phyloP scores from a whole-genome alignment of 2,329 filamentous ascomycete species.

The Lasiodiplodia citricola region DNA sequence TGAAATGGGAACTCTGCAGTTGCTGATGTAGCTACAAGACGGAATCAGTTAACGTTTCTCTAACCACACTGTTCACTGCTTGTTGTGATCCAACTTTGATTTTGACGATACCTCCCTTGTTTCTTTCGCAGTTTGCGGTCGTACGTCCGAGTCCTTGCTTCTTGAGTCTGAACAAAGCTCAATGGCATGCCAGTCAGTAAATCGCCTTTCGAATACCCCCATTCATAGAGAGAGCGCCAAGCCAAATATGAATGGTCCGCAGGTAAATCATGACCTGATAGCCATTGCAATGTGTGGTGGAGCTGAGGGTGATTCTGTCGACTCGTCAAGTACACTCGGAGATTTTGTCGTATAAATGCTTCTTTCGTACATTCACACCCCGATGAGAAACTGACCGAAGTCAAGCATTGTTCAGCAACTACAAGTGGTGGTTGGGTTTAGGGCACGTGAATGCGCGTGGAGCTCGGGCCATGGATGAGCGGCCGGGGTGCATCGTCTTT shows the following conservation, averaged over 20 bases:
- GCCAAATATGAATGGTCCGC: too few species aligned
- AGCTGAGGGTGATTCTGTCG: too few species aligned
- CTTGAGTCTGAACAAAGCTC: too few species aligned
- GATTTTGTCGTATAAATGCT: background rate
- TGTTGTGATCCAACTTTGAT: background rate
- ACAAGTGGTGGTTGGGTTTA: background rate
- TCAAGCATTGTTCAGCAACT: background rate
- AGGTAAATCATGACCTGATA: too few species aligned
- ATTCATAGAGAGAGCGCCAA: background rate
- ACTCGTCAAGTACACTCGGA: too few species aligned
- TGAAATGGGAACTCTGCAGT: background rate
- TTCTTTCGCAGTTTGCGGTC: too few species aligned
- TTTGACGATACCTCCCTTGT: too few species aligned
- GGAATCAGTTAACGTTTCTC: too few species aligned
- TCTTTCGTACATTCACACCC: background rate
- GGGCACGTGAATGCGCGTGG: constrained; percentile 10
- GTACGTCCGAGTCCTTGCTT: too few species aligned
- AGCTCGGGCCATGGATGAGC: constrained; percentile 1
- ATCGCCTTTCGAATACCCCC: too few species aligned
- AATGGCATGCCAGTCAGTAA: too few species aligned
- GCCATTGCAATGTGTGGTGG: too few species aligned
- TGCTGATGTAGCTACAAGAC: background rate
- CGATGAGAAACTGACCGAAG: background rate
- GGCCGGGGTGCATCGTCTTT: background rate
- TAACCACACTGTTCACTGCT: background rate